Evolutionary conservation across 306 rosid species (phyloP).

Genomic region (Corylus americana): DNA sequence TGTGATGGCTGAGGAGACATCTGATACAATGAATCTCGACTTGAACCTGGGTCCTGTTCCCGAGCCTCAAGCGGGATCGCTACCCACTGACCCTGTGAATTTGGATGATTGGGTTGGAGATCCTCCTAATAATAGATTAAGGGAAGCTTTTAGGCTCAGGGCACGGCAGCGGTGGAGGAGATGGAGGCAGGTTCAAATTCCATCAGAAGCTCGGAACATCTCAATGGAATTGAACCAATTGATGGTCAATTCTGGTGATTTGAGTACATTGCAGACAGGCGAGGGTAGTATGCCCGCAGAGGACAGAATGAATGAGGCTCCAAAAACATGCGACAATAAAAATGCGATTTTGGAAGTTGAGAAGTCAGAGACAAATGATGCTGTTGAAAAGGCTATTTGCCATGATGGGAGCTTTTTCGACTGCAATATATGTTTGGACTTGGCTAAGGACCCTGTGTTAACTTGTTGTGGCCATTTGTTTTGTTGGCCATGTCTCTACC

Average conservation of each 20-base stretch:
- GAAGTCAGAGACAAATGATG: conserved; percentile 57
- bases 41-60: conserved; percentile 91
- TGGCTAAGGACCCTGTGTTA: conserved; percentile 88
- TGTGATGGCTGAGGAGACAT: conserved; percentile 80
- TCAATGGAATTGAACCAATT: conserved; percentile 60
- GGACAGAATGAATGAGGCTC: conserved; percentile 52
- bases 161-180: conserved; percentile 66
- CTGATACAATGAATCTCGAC: conserved; percentile 92
- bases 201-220: conserved; percentile 48
- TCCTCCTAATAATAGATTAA: conserved; percentile 49
- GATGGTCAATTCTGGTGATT: conserved; percentile 63
- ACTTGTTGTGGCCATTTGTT: conserved; percentile 97
- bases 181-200: conserved; percentile 42
- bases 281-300: conserved; percentile 90
- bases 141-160: conserved; percentile 58
- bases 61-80: conserved; percentile 45
- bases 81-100: conserved; percentile 45
- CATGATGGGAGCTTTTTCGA: conserved; percentile 85
- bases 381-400: conserved; percentile 60
- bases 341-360: conserved; percentile 60
- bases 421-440: conserved; percentile 92
- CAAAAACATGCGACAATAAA: conserved; percentile 70
- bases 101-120: conserved; percentile 61
- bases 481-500: conserved; percentile 91
- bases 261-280: conserved; percentile 64